Base-by-base conservation (phyloP, 139 green algal genomes). In the Monoraphidium neglectum region DNA sequence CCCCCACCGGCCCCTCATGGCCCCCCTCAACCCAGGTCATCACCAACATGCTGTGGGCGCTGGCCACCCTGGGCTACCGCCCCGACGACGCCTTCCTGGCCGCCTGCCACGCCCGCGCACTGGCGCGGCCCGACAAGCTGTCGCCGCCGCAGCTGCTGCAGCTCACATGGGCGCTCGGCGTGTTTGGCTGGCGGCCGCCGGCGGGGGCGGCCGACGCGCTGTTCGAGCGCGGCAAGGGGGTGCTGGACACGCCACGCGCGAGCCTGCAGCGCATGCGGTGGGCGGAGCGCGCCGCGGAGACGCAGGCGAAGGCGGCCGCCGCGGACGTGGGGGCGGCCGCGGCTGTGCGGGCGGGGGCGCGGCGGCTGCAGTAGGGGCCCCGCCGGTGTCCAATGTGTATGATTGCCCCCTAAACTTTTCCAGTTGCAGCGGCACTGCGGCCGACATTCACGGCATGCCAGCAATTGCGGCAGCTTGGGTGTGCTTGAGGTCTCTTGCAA, bases 21-120 rank as follows among this genome's bases (percentile, higher is more conserved):
- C n/a, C 8, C 24, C 49, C 30, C 1, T 2, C 49, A 0, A 30
- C 2, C 32, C 70, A 76, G 53, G 64, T 51, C 2, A 36, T 80
- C 4, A 64, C 74, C 35, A 80, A 80, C 74, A 80, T 64, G 35
- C 37, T 80, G 15, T 80, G 74, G 74, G 49, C 74, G 23, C 56
- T 80, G 4, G 74, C 74, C n/a, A 80, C 74, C 13, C 72, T 88
- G 66, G 26, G 64, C 16, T 66, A 83, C 36, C 49, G 21, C 13
- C 79, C 79, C 21, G 65, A 61, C 13, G 72, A 82, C 36, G 24
- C 57, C 1, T 88, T 79, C 79, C 65, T 88, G 79, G 68, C 49
- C 8, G 76, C 79, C 26, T 77, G 77, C 8, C 60, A 78, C 33
- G 72, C 76, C 51, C 75, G 81, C 68, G 67, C 73, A 10, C 76